Conservation (phyloP, 805 yeast species). For the Candida pini region DNA sequence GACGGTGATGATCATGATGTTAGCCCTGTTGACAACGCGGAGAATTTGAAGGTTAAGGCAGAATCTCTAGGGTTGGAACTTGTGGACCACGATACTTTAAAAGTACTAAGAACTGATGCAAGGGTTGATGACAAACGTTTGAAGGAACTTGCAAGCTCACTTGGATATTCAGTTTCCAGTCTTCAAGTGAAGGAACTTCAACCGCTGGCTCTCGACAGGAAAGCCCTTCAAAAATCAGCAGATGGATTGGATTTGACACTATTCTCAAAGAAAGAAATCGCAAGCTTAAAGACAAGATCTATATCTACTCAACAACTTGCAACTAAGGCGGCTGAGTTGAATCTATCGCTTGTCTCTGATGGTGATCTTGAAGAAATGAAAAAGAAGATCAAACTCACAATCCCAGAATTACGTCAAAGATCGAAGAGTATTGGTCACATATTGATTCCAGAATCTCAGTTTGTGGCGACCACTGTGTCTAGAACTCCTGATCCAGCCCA, state of each 20-base stretch:
- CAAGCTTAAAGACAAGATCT: conserved; percentile 22
- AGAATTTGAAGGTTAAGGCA: conserved; percentile 11
- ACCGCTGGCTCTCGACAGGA: conserved; percentile 1
- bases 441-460: conserved; percentile 53
- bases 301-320: conserved; percentile 31
- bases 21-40: conserved; percentile 6
- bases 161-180: conserved; percentile 10
- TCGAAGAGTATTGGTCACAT: conserved; percentile 45
- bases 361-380: conserved; percentile 17
- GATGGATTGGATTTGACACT: conserved; percentile 29
- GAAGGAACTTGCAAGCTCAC: conserved; percentile 17
- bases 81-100: conserved; percentile 9
- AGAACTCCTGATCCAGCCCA: conserved; percentile 48
- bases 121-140: conserved; percentile 8
- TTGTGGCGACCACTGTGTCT: conserved; percentile 57
- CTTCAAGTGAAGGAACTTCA: background rate
- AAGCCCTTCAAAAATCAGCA: conserved; percentile 14
- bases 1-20: conserved; percentile 12
- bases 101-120: conserved; percentile 5
- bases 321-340: conserved; percentile 35
- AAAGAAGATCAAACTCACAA: conserved; percentile 6
- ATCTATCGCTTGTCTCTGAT: conserved; percentile 30
- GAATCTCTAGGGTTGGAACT: conserved; percentile 15
- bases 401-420: conserved; percentile 27
- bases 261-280: conserved; percentile 28